phyloP scores from a whole-genome alignment of 306 rosid species.

The Carpinus fangiana region DNA sequence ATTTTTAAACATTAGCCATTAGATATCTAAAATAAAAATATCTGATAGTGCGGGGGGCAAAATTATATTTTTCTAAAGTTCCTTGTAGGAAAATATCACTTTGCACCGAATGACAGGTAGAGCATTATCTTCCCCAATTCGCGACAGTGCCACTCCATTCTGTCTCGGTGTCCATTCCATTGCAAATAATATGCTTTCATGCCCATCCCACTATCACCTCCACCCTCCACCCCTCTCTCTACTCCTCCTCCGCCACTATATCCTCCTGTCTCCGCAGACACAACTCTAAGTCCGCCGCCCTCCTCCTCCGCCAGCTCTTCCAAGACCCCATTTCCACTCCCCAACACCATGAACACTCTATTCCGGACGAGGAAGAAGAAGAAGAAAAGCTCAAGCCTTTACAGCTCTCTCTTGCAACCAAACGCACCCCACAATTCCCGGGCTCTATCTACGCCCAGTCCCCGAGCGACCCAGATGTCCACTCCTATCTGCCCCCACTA shows the following conservation, averaged over 20 bases:
- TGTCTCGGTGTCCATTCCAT: not conserved
- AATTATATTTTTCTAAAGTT: no score
- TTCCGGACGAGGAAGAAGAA: conserved; percentile 47
- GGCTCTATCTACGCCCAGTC: conserved; percentile 87
- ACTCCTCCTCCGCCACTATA: conserved; percentile 3
- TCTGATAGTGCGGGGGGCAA: no score
- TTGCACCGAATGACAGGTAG: no score
- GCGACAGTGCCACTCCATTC: not conserved
- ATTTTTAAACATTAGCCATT: no score
- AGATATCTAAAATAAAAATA: no score
- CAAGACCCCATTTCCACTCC: not conserved
- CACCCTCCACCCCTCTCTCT: conserved; percentile 23
- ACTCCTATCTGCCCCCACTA: conserved; percentile 60
- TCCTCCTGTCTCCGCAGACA: conserved; percentile 48
- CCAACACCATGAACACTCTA: conserved; percentile 29
- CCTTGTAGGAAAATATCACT: no score
- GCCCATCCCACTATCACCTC: conserved; percentile 31
- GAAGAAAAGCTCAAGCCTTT: conserved; percentile 45
- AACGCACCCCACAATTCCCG: conserved; percentile 87
- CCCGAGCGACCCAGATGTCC: conserved; percentile 70
- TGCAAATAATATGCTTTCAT: conserved; percentile 35
- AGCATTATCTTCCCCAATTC: not conserved
- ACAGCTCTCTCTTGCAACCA: conserved; percentile 76
- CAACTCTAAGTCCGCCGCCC: conserved; percentile 75
- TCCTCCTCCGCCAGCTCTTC: conserved; percentile 46